These are phyloP conservation scores for Lagerstroemia fauriei DNA, from an alignment of 441 rosid species.

Conservation along the genomic window DNA sequence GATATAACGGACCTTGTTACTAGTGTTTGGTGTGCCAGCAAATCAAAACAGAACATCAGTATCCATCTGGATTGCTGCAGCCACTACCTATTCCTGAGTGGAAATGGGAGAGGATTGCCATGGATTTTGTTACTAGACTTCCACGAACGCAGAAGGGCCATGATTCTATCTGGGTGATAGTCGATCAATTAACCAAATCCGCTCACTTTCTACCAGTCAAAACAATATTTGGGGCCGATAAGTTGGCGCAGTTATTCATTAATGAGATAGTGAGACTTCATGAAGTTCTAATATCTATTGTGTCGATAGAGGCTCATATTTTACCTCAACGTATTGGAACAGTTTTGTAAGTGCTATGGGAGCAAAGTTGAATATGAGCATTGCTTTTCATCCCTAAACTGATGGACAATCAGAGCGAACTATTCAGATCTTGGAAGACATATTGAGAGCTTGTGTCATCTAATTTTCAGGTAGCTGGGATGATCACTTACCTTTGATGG, in stretches of 20 bases:
- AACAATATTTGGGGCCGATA: background rate
- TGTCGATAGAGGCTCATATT: background rate
- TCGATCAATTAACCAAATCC: background rate
- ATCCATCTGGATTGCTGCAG: background rate
- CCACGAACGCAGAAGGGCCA: background rate
- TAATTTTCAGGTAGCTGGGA: background rate
- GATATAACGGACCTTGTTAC: background rate
- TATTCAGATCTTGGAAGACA: background rate
- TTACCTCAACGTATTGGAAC: background rate
- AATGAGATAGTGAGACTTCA: background rate
- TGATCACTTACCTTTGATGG: background rate
- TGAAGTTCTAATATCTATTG: background rate
- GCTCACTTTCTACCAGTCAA: background rate
- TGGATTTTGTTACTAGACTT: no score
- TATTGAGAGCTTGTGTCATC: background rate
- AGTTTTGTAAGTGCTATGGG: background rate
- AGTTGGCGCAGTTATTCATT: background rate
- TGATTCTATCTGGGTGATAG: background rate
- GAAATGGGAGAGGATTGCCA: no score
- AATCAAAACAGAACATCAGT: background rate
- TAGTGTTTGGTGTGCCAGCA: background rate
- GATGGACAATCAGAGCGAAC: background rate
- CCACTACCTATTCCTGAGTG: background rate
- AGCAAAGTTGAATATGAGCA: background rate
- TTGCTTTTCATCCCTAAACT: background rate